Evolutionary conservation across 371 early-diverging fungal species (phyloP), one percentile per base, ranked within the genome.

Genomic region (Mortierella sp.): DNA sequence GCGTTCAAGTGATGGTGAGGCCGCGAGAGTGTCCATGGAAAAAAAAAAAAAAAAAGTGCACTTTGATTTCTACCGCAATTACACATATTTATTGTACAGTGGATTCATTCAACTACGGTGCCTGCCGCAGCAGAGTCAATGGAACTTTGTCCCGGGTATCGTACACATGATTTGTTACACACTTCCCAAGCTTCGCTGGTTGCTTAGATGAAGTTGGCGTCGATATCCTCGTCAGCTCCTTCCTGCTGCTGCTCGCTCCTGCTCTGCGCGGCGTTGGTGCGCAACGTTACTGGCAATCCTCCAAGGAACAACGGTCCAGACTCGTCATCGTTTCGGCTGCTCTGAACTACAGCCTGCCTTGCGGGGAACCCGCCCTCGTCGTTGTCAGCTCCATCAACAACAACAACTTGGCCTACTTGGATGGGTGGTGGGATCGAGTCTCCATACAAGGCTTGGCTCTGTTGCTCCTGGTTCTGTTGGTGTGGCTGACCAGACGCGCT

Each of bases 251-350:
- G 31, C 44, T 60, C 46, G 13, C 44, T 34, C 7, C 34, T 4
- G 31, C 52, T 34, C 27, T 25, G n/a, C 10, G 24, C 29, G 50
- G 19, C 25, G n/a, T 22, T 24, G 39, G 9, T 37, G 29, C 21
- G 24, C 60, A 67, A 19, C 19, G 47, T 45, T 51, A 71, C 71
- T 25, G 71, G 71, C 34, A 60, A 53, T 21, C 71, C 71, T 28
- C 71, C 71, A 60, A 71, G 54, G 55, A 71, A 71, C 61, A 71
- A 53, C 60, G 61, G 63, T 67, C 66, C 73, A 71, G 72, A 71
- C 49, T 60, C 66, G 50, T 52, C 71, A 56, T 64, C 66, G 39
- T 57, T 52, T 45, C 66, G 73, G 72, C 72, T 57, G 63, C 57
- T 72, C 73, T 72, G 73, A 72, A 72, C 67, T 61, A 44, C 63